phyloP scores from a whole-genome alignment of 257 asterid genomes.

The Datura wrightii region DNA sequence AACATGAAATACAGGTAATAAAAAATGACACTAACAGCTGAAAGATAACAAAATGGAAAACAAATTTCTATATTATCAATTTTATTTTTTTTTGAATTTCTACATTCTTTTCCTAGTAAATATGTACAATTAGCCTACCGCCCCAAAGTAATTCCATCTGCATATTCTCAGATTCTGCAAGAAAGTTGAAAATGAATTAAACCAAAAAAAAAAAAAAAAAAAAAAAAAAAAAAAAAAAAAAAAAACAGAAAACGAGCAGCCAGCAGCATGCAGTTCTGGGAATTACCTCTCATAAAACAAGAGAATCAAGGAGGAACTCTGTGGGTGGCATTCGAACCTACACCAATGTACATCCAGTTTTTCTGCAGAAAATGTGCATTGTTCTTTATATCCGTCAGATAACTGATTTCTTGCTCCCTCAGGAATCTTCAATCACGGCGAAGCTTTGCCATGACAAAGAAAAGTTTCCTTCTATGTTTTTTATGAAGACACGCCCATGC shows the following conservation, averaged over 20 bases:
- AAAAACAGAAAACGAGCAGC: constrained; percentile 4
- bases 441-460: constrained; percentile 9
- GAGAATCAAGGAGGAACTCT: background rate
- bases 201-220: constrained; percentile 6
- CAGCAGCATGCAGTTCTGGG: background rate
- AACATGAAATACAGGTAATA: background rate
- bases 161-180: constrained; percentile 41
- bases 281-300: constrained; percentile 18
- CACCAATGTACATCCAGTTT: constrained; percentile 15
- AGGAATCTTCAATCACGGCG: background rate
- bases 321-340: constrained; percentile 27
- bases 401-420: constrained; percentile 4
- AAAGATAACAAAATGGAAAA: background rate
- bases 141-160: constrained; percentile 30
- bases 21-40: background rate
- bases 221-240: too few relatives aligned
- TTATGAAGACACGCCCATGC: background rate
- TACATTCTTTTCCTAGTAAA: constrained; percentile 34
- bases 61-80: background rate
- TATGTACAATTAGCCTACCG: constrained; percentile 44
- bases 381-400: constrained; percentile 20
- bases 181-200: constrained; percentile 24
- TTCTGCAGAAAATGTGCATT: constrained; percentile 20
- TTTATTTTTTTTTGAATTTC: background rate
- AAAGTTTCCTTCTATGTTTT: background rate